Percentiles rank a stretch among this genome's conserved stretches.
Evolutionary conservation across 2,329 filamentous ascomycete genomes (phyloP).

Genomic region (Pleurostoma richardsiae): DNA sequence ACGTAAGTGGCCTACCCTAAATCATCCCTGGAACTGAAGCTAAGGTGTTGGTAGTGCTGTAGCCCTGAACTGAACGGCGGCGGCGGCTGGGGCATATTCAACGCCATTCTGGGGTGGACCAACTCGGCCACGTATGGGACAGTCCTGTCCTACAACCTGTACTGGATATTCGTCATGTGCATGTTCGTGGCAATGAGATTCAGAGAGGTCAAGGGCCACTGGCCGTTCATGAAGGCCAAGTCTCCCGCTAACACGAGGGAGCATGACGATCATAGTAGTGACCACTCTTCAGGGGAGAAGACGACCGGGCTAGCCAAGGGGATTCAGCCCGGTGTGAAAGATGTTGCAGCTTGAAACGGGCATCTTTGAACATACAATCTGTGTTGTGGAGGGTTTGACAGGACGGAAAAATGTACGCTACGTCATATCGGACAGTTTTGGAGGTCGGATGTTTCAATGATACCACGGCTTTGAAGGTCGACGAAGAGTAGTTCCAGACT

Average conservation of each 20-base stretch:
- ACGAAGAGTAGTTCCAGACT: too few species aligned
- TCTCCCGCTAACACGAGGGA: not conserved
- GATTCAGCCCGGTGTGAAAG: not conserved
- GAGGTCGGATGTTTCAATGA: too few species aligned
- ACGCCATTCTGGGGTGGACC: slow-evolving; percentile 65
- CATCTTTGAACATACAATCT: not conserved
- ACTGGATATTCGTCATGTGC: slow-evolving; percentile 58
- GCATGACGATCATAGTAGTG: not conserved
- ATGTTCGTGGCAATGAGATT: slow-evolving; percentile 49
- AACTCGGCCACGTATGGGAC: slow-evolving; percentile 65
- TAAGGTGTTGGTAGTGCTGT: slow-evolving; percentile 49
- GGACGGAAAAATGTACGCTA: too few species aligned
- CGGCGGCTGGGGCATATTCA: slow-evolving; percentile 70
- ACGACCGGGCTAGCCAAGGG: not conserved
- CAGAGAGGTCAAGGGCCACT: slow-evolving; percentile 32
- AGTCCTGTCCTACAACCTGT: slow-evolving; percentile 63
- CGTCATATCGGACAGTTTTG: too few species aligned
- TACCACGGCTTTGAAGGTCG: too few species aligned
- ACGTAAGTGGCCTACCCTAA: slow-evolving; percentile 33
- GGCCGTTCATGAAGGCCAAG: slow-evolving; percentile 7
- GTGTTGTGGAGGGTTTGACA: too few species aligned
- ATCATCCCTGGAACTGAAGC: not conserved
- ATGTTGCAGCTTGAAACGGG: not conserved
- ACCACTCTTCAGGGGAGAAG: not conserved
- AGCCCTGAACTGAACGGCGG: slow-evolving; percentile 59